Evolutionary conservation across 1,284 basidiomycete genomes (phyloP).

Genomic region (Sanghuangporus baumii): DNA sequence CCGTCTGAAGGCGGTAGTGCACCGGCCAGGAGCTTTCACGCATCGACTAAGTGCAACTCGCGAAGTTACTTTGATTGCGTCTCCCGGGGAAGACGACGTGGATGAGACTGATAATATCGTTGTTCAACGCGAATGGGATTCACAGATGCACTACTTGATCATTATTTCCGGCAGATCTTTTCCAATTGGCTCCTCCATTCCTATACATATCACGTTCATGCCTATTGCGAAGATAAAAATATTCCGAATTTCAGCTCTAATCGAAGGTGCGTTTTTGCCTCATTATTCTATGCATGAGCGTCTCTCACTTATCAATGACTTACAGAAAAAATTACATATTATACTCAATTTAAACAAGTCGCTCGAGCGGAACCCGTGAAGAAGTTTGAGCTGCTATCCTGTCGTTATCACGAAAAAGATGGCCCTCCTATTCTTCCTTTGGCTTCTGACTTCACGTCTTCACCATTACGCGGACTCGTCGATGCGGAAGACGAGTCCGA

Average conservation of each 20-base stretch:
- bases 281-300: neutral
- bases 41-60: constrained; percentile 65
- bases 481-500: constrained; percentile 40
- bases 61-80: constrained; percentile 76
- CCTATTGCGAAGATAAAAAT: constrained; percentile 85
- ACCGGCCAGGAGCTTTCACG: constrained; percentile 79
- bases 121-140: constrained; percentile 90
- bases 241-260: constrained; percentile 67
- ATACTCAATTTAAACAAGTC: constrained; percentile 62
- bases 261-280: constrained; percentile 63
- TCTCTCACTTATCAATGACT: neutral
- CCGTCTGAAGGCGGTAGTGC: constrained; percentile 77
- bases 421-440: constrained; percentile 63
- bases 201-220: constrained; percentile 78
- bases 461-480: constrained; percentile 44
- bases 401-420: constrained; percentile 51
- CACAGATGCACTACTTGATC: constrained; percentile 83
- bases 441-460: constrained; percentile 48
- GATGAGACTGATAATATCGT: constrained; percentile 83
- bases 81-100: constrained; percentile 72
- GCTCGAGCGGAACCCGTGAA: constrained; percentile 71
- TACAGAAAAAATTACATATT: constrained; percentile 78
- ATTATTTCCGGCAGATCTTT: constrained; percentile 78
- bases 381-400: constrained; percentile 61
- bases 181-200: constrained; percentile 79